These are phyloP conservation scores for Raffaelea albimanens DNA, from an alignment of 2,329 filamentous ascomycete genomes.

Conservation along the genomic window DNA sequence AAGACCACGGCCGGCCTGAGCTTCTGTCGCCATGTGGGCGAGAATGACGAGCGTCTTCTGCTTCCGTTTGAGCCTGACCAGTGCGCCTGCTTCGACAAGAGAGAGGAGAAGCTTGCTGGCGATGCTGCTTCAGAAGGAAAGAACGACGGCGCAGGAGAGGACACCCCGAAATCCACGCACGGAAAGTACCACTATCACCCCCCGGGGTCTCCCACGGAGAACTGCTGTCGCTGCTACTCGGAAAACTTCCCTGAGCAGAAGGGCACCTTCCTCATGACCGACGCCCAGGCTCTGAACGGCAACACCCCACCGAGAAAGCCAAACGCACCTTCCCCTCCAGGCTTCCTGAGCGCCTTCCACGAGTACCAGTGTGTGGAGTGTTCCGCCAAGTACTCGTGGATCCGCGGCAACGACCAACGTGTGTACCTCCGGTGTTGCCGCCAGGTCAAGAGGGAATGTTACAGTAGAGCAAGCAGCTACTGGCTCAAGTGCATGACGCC, in stretches of 20 bases:
- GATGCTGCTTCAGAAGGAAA: too few relatives aligned
- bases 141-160: background rate
- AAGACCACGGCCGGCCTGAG: background rate
- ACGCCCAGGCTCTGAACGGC: background rate
- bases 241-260: background rate
- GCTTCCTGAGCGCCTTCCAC: background rate
- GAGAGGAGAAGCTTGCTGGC: too few relatives aligned
- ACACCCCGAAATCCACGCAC: background rate
- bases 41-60: conserved; percentile 1
- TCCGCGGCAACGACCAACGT: background rate
- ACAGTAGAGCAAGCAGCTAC: too few relatives aligned
- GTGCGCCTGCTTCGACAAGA: conserved; percentile 2
- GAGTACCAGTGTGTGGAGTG: conserved; percentile 2
- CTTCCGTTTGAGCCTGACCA: conserved; percentile 3
- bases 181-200: conserved; percentile 1
- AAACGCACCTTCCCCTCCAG: background rate
- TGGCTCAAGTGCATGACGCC: background rate
- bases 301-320: background rate
- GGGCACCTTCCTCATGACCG: background rate
- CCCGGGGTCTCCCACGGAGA: background rate
- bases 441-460: background rate
- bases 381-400: background rate
- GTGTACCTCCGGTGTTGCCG: conserved; percentile 1
- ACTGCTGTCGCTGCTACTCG: conserved; percentile 2
- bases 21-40: conserved; percentile 1